phyloP scores from a whole-genome alignment of 352 stramenopile species.

The Elongisporangium undulatum region DNA sequence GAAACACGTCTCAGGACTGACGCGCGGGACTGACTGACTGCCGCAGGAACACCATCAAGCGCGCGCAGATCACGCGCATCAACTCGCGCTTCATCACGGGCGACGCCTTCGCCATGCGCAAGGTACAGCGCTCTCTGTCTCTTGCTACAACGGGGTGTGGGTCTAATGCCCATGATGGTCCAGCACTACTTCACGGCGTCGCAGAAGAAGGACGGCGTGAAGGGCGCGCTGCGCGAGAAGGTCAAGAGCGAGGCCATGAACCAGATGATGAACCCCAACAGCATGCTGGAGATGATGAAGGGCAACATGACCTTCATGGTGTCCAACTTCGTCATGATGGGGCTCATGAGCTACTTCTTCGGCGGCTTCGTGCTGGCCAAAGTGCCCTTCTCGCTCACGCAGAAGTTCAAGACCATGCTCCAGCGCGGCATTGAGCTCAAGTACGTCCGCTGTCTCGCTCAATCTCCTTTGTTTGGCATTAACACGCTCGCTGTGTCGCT shows the following conservation, averaged over 20 bases:
- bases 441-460: conserved; percentile 22
- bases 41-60: conserved; percentile 80
- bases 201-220: conserved; percentile 86
- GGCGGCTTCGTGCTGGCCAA: conserved; percentile 97
- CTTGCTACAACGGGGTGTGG: background rate
- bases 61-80: conserved; percentile 77
- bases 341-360: conserved; percentile 99
- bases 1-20: conserved; percentile 4
- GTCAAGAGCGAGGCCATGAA: conserved; percentile 89
- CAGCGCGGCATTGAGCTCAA: conserved; percentile 96
- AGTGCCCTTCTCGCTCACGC: conserved; percentile 97
- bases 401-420: conserved; percentile 98
- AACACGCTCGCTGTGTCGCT: conserved; percentile 7
- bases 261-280: conserved; percentile 95
- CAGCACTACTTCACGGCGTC: conserved; percentile 86
- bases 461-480: background rate
- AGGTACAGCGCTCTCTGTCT: conserved; percentile 34
- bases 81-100: conserved; percentile 88
- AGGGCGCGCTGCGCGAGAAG: conserved; percentile 82
- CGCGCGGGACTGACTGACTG: background rate
- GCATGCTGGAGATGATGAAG: conserved; percentile 98
- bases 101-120: conserved; percentile 87
- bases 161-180: background rate
- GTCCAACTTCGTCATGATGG: conserved; percentile 99
- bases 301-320: conserved; percentile 99